Percentiles rank a stretch among this genome's conserved stretches.
Evolutionary conservation across 768 basidiomycete genomes (phyloP).

Genomic region (Russula lepida): DNA sequence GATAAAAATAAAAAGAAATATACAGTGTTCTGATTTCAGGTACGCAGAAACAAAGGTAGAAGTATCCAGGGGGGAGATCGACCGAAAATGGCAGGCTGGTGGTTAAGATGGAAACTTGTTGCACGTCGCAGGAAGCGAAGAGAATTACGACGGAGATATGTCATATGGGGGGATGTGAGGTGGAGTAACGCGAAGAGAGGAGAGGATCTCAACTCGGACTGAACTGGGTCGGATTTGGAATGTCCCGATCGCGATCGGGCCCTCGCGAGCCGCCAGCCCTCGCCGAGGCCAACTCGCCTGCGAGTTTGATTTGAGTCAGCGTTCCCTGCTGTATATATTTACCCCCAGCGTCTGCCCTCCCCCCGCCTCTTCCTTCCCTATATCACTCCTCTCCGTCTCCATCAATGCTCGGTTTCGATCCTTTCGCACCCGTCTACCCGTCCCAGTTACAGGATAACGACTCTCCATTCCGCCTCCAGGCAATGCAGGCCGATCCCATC

Average conservation of each 20-base stretch:
- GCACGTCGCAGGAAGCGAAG: not conserved
- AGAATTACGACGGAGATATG: not conserved
- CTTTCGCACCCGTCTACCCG: conserved; percentile 2
- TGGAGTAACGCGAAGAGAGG: not conserved
- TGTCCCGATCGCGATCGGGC: conserved; percentile 16
- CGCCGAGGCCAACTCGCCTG: not conserved
- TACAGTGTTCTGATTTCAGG: not conserved
- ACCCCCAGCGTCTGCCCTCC: conserved; percentile 7
- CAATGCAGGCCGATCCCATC: conserved; percentile 8
- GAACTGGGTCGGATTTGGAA: conserved; percentile 19
- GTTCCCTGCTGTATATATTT: conserved; percentile 10
- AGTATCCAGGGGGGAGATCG: not conserved
- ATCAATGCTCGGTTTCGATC: conserved; percentile 16
- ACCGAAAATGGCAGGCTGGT: not conserved
- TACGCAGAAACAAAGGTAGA: not conserved
- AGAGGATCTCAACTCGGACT: not conserved
- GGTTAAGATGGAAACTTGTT: not conserved
- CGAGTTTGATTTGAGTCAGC: conserved; percentile 4
- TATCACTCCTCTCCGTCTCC: not conserved
- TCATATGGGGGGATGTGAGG: not conserved
- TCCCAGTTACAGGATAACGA: conserved; percentile 5
- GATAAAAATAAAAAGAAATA: not conserved
- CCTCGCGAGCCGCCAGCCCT: not conserved
- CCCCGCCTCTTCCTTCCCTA: not conserved
- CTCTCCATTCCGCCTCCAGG: not conserved